Evolutionary conservation across 208 protist genomes (phyloP).

Genomic region (Wallacemonas rigidus): DNA sequence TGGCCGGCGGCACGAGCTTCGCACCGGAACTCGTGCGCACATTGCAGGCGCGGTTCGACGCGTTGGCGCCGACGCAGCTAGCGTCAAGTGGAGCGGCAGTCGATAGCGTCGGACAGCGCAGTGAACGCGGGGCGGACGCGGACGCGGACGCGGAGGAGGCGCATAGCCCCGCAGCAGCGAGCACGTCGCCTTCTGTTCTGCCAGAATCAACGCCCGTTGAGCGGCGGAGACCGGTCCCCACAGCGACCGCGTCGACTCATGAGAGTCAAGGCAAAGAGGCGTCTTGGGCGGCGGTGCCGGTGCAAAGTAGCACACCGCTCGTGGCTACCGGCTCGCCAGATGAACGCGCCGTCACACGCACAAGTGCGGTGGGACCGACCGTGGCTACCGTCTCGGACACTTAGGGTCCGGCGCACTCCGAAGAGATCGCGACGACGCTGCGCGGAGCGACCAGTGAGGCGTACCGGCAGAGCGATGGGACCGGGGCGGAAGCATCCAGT

Average conservation of each 20-base stretch:
- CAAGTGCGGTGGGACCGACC: neutral
- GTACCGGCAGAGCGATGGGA: neutral
- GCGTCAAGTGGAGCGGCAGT: neutral
- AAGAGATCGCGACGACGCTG: neutral
- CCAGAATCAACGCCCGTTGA: too few relatives aligned
- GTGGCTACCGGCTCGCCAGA: neutral
- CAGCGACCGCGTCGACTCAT: too few relatives aligned
- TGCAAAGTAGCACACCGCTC: neutral
- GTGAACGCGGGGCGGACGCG: neutral
- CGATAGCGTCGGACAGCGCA: too few relatives aligned
- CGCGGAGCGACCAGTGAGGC: neutral
- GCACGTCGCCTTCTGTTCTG: neutral
- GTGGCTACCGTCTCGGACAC: slow-evolving; percentile 2
- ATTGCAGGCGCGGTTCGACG: neutral
- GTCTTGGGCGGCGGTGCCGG: too few relatives aligned
- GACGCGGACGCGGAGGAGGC: neutral
- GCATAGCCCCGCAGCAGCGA: neutral
- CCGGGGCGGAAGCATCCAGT: neutral
- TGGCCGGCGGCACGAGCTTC: slow-evolving; percentile 24
- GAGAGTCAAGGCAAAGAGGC: too few relatives aligned
- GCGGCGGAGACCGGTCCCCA: too few relatives aligned
- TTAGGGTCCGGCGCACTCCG: neutral
- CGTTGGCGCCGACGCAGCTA: neutral
- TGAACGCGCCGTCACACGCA: neutral
- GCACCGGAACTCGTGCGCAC: slow-evolving; percentile 10